Base-by-base conservation (phyloP, 2,329 filamentous ascomycete genomes). In the Raffaelea albimanens region DNA sequence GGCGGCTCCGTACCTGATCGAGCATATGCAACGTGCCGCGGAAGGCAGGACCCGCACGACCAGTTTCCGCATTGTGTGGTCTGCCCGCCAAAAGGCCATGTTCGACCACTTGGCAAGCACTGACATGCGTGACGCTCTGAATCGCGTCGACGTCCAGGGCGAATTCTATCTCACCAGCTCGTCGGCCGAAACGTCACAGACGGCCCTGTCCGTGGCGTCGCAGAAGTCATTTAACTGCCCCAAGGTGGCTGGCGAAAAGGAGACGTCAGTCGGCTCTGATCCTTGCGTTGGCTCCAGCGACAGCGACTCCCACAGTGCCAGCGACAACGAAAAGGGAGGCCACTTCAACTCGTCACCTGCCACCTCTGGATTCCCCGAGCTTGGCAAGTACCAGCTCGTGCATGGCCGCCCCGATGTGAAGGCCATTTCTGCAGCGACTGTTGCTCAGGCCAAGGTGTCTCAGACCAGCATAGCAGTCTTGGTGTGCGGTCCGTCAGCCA, bases 1-100 rank as follows among this genome's bases (percentile, higher is more conserved):
- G 14, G 39, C 43, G 19, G 19, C 40, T 9, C 46, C 49, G 2
- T 47, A 47, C n/a, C 11, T 51, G 18, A 34, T 48, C 7, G 49
- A 51, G 3, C 46, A 47, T 29, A 18, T 44, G 10, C 39, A 8
- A 25, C 44, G 38, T 11, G 23, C 21, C 13, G 23, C 7, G 1
- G 18, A 38, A 16, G 34, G 14, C 34, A 7, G 34, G 7, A 38
- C 14, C 14, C 39, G 40, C 16, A 46, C 39, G 16, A 39, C 18
- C 18, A 36, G 13, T 18, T 22, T 50, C 29, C 34, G 20, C 18
- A n/a, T 50, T 13, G 20, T 50, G 11, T 50, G 44, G 44, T 33
- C 29, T 11, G 13, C 29, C 13, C 45, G 43, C 31, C 31, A 43
- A 19, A 40, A 23, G 9, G 36, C 36, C 40, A 43, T 50, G 20